phyloP scores from a whole-genome alignment of 305 asterid genomes.

The Fraxinus xanthoxyloides region DNA sequence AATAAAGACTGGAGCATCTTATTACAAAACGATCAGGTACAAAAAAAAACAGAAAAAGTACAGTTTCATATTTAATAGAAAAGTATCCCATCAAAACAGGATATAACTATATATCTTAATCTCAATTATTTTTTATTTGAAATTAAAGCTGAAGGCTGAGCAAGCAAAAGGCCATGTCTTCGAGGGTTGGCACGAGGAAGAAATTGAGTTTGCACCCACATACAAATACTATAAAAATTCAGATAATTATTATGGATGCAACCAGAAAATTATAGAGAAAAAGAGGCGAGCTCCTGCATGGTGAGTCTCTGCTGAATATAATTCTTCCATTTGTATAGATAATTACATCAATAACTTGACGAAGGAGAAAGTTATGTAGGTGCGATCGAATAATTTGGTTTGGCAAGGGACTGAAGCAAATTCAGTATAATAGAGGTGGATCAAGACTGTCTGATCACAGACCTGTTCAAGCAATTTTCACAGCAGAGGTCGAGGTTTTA shows the following conservation, averaged over 20 bases:
- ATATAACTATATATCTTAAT: conserved; percentile 25
- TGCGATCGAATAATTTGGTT: conserved; percentile 67
- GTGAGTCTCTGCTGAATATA: conserved; percentile 33
- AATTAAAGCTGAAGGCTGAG: conserved; percentile 59
- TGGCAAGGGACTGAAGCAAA: conserved; percentile 60
- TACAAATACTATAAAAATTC: conserved; percentile 55
- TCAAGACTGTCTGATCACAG: conserved; percentile 62
- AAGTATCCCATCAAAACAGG: conserved; percentile 6
- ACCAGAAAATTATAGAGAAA: conserved; percentile 34
- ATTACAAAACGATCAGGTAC: conserved; percentile 63
- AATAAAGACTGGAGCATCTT: conserved; percentile 48
- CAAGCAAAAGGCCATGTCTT: conserved; percentile 48
- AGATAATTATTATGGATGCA: conserved; percentile 54
- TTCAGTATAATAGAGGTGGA: conserved; percentile 50
- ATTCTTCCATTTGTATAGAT: background rate
- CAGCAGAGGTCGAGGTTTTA: conserved; percentile 38
- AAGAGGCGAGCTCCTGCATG: conserved; percentile 62
- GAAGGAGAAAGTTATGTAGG: conserved; percentile 37
- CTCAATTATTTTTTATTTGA: conserved; percentile 22
- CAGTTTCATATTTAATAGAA: conserved; percentile 5
- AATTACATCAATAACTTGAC: conserved; percentile 6
- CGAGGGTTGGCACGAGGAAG: conserved; percentile 60
- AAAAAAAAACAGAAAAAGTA: background rate
- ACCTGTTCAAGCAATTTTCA: conserved; percentile 56
- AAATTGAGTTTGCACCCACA: conserved; percentile 61